phyloP scores from a whole-genome alignment of 2,329 filamentous ascomycete genomes.

The Elsinoe necatrix region DNA sequence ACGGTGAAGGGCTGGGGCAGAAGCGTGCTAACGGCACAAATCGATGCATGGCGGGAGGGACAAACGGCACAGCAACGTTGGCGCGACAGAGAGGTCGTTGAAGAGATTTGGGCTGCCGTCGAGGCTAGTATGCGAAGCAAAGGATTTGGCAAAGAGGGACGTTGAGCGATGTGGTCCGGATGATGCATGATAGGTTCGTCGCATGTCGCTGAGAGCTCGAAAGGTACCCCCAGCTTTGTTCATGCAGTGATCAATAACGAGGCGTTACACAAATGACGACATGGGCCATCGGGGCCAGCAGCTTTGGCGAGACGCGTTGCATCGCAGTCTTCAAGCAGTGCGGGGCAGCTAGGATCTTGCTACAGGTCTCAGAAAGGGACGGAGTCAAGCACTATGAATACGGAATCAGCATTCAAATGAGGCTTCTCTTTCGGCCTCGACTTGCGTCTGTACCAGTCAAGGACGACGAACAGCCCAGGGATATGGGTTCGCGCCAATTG shows the following conservation, averaged over 20 bases:
- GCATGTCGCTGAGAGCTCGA: not conserved
- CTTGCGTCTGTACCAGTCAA: not conserved
- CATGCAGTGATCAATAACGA: not conserved
- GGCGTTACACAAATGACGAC: too few species aligned
- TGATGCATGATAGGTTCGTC: not conserved
- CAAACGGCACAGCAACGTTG: slow-evolving; percentile 50
- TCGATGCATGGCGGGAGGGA: slow-evolving; percentile 71
- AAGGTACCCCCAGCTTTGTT: not conserved
- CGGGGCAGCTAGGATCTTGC: too few species aligned
- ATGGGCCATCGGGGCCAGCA: too few species aligned
- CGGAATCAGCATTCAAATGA: too few species aligned
- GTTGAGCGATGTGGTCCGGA: not conserved
- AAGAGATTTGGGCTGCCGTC: slow-evolving; percentile 82
- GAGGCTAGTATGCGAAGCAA: slow-evolving; percentile 79
- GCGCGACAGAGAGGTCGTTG: slow-evolving; percentile 86
- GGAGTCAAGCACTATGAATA: too few species aligned
- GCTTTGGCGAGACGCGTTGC: too few species aligned
- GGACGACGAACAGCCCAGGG: not conserved
- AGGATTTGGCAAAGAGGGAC: slow-evolving; percentile 68
- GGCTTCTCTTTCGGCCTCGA: too few species aligned
- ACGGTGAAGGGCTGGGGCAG: slow-evolving; percentile 78
- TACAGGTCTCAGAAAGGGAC: too few species aligned
- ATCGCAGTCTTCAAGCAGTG: too few species aligned
- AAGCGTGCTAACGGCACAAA: slow-evolving; percentile 64
- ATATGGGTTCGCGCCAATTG: not conserved